Conservation (phyloP, 306 rosid species). For the Boehmeria nivea region DNA sequence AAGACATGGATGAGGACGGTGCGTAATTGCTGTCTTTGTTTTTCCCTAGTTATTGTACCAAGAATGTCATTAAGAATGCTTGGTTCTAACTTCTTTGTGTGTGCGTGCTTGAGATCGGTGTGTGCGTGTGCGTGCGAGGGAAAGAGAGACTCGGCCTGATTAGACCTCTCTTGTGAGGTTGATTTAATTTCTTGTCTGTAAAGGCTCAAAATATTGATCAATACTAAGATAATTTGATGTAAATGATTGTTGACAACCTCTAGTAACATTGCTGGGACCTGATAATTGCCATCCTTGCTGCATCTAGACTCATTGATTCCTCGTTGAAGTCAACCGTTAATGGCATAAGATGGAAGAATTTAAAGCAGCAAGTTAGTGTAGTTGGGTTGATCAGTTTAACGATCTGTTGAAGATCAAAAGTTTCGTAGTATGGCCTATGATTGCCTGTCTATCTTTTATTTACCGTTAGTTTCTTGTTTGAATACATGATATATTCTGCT, state of each 20-base stretch:
- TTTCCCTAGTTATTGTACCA: neutral
- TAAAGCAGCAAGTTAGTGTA: too few relatives aligned
- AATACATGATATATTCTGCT: neutral
- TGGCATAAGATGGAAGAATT: too few relatives aligned
- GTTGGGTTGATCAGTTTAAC: too few relatives aligned
- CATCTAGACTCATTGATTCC: neutral
- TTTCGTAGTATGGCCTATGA: too few relatives aligned
- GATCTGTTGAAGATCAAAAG: too few relatives aligned
- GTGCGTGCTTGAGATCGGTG: too few relatives aligned
- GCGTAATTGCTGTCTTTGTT: slow-evolving; percentile 23
- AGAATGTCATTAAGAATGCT: neutral
- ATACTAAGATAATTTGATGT: neutral
- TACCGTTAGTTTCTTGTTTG: neutral
- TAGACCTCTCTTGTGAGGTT: neutral
- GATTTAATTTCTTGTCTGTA: neutral
- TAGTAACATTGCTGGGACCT: neutral
- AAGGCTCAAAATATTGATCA: too few relatives aligned
- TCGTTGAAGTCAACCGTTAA: neutral
- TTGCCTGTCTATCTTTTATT: too few relatives aligned
- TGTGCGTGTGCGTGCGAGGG: too few relatives aligned
- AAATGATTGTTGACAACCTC: too few relatives aligned
- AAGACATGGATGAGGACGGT: slow-evolving; percentile 57
- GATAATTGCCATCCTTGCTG: neutral
- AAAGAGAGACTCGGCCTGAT: too few relatives aligned
- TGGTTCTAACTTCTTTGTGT: neutral